Evolutionary conservation across 2,329 filamentous ascomycete species (phyloP), one percentile per base, ranked within the genome.

Genomic region (Trichoderma guizhouense): DNA sequence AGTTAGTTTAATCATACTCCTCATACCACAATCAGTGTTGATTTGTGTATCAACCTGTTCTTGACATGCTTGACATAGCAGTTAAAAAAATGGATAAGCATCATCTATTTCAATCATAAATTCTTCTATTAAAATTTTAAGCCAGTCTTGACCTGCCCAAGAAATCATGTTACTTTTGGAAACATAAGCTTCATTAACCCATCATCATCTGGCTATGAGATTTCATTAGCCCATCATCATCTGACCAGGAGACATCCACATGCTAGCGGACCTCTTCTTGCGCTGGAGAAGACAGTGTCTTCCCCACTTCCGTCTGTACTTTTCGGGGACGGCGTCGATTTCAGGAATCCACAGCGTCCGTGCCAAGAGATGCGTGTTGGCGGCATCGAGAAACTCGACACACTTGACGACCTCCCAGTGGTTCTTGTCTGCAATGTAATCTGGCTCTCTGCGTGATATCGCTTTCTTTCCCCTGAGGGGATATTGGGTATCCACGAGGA

Each of bases 401-500:
- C 96, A 98, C 69, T 88, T 86, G 21, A 97, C 83, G 58, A 87
- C 82, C 67, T 97, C 90, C 96, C 96, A 99, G 18, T 88, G 87
- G n/a, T 90, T 83, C 36, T 84, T 82, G 76, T 98, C 92, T 3
- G 90, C 85, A 21, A 94, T 84, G 78, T 96, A 97, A 77, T 94
- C 89, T 2, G 95, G 95, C 79, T 99, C 95, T 12, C 91, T 86
- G 0, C 87, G 84, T 1, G 93, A 91, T 43, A 86, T 77, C 7
- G 79, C 74, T 15, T 81, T 81, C n/a, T 74, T 80, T 71, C 85
- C 34, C 34, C 34, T 83, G 72, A 78, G 88, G 0, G 92, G 90
- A 76, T 95, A 94, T 73, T 92, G 91, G 0, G 94, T 97, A 79
- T 99, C 96, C 18, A 98, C 91, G 5, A 99, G 79, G 81, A 97